These are phyloP conservation scores for Cronartium quercuum DNA, from an alignment of 1,284 basidiomycete genomes.

Conservation along the genomic window DNA sequence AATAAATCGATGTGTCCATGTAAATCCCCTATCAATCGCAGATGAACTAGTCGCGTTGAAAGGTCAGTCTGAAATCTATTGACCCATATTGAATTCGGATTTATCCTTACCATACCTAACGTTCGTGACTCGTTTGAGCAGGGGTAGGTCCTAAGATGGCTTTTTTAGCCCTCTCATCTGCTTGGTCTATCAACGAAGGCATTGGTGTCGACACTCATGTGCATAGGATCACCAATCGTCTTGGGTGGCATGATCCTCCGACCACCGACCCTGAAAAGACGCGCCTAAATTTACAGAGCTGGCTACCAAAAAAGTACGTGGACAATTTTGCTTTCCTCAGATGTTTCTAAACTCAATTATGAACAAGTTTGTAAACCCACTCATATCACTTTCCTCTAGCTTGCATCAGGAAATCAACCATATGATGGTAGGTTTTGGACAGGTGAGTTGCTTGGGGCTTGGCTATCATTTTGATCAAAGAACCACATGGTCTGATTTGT, in stretches of 20 bases:
- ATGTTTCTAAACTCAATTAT: background rate
- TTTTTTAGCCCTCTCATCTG: conserved; percentile 62
- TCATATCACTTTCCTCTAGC: background rate
- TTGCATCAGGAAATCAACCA: conserved; percentile 77
- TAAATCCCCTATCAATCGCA: conserved; percentile 1
- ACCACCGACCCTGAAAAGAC: conserved; percentile 86
- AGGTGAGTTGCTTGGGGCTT: conserved; percentile 54
- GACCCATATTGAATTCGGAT: conserved; percentile 40
- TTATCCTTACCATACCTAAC: conserved; percentile 41
- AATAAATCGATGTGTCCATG: conserved; percentile 61
- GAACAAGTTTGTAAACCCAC: background rate
- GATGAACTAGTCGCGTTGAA: conserved; percentile 17
- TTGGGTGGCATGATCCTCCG: conserved; percentile 79
- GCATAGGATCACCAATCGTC: conserved; percentile 82
- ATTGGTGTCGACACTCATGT: conserved; percentile 97
- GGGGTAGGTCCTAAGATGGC: conserved; percentile 51
- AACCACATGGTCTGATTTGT: background rate
- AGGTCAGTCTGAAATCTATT: conserved; percentile 2
- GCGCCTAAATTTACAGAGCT: conserved; percentile 76
- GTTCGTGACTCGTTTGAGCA: conserved; percentile 40
- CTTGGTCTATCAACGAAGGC: conserved; percentile 80
- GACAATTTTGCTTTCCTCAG: background rate
- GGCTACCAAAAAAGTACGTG: conserved; percentile 66
- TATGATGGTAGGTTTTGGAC: conserved; percentile 84
- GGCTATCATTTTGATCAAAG: background rate